A percentile compares a stretch with the other conserved stretches of the same genome.
Conservation (phyloP, 2,329 filamentous ascomycete genomes). For the Rutstroemia sp. region DNA sequence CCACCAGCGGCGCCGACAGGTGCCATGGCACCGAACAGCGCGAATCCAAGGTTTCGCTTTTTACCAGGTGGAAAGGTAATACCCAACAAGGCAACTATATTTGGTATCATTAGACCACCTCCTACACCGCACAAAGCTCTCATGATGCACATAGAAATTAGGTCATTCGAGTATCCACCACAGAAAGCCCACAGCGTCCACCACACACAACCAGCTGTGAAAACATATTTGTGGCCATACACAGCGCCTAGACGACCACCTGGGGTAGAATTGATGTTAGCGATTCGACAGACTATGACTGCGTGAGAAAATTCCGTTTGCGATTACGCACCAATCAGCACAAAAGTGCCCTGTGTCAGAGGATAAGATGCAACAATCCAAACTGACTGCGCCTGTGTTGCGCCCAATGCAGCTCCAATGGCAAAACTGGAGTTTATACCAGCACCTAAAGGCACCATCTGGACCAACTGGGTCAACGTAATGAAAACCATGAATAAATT, state of each 20-base stretch:
- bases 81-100: slow-evolving; percentile 41
- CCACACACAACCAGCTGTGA: slow-evolving; percentile 7
- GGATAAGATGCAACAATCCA: slow-evolving; percentile 8
- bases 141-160: slow-evolving; percentile 36
- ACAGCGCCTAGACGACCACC: slow-evolving; percentile 8
- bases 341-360: slow-evolving; percentile 12
- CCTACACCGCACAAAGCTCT: slow-evolving; percentile 42
- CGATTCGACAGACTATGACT: background rate
- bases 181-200: slow-evolving; percentile 6
- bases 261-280: background rate
- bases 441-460: slow-evolving; percentile 7
- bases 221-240: slow-evolving; percentile 9
- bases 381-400: background rate
- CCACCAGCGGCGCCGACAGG: slow-evolving; percentile 38
- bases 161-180: slow-evolving; percentile 35
- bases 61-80: slow-evolving; percentile 40
- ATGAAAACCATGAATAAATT: slow-evolving; percentile 6
- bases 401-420: slow-evolving; percentile 2
- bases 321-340: background rate
- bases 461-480: slow-evolving; percentile 4
- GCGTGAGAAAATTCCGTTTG: too few species aligned
- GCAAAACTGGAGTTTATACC: slow-evolving; percentile 5
- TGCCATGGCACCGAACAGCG: slow-evolving; percentile 38
- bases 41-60: slow-evolving; percentile 36
- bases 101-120: slow-evolving; percentile 42